Conservation (phyloP, 495 filamentous ascomycete genomes). For the Niebla homalea region DNA sequence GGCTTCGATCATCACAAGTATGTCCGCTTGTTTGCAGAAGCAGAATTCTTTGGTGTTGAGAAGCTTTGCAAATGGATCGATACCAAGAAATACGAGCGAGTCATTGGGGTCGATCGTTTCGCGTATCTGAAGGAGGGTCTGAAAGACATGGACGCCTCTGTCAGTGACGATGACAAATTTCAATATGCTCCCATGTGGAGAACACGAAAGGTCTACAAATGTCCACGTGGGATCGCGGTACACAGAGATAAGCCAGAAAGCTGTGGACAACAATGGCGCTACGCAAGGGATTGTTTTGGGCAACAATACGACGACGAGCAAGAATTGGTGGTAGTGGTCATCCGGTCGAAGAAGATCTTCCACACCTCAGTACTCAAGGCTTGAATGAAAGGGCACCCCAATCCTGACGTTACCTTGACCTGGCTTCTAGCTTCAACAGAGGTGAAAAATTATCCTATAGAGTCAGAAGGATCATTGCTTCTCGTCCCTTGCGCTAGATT, state of each 20-base stretch:
- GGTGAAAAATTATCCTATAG: too few relatives aligned
- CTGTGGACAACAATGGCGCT: slow-evolving; percentile 15
- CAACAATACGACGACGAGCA: slow-evolving; percentile 10
- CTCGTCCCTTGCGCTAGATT: too few relatives aligned
- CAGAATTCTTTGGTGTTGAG: slow-evolving; percentile 23
- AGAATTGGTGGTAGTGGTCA: slow-evolving; percentile 7
- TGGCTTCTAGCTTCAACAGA: too few relatives aligned
- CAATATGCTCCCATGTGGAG: not conserved
- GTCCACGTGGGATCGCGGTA: not conserved
- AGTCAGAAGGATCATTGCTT: too few relatives aligned
- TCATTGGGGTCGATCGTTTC: slow-evolving; percentile 2
- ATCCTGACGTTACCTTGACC: too few relatives aligned
- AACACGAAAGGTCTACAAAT: not conserved
- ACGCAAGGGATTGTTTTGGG: not conserved
- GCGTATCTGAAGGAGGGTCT: not conserved
- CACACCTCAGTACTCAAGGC: too few relatives aligned
- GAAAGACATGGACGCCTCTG: not conserved
- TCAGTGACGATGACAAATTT: not conserved
- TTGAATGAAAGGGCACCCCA: too few relatives aligned
- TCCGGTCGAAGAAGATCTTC: not conserved
- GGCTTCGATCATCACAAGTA: slow-evolving; percentile 27
- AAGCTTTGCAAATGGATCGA: slow-evolving; percentile 20
- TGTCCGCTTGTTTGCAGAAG: slow-evolving; percentile 19
- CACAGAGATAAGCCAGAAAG: slow-evolving; percentile 5
- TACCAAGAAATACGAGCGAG: slow-evolving; percentile 16